phyloP scores from a whole-genome alignment of 768 basidiomycete genomes.

The Agrocybe pediades region DNA sequence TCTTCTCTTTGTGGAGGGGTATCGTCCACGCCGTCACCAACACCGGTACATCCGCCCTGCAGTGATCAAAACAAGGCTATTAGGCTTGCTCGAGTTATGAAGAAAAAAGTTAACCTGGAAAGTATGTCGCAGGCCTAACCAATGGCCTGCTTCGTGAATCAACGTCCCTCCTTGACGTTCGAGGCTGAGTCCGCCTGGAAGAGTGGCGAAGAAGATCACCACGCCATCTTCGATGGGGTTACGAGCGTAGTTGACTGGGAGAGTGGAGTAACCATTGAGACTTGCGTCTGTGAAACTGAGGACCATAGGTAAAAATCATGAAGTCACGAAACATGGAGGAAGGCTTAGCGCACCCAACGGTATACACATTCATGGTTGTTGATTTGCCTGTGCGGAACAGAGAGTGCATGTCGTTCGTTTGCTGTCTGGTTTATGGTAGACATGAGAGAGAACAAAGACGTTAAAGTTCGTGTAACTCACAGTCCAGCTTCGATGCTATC shows the following conservation, averaged over 20 bases:
- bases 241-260: conserved; percentile 40
- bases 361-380: conserved; percentile 38
- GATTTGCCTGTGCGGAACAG: conserved; percentile 40
- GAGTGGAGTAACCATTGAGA: conserved; percentile 48
- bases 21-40: conserved; percentile 44
- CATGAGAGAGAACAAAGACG: neutral
- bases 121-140: conserved; percentile 51
- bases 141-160: conserved; percentile 53
- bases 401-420: conserved; percentile 35
- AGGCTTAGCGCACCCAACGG: conserved; percentile 24
- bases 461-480: conserved; percentile 15
- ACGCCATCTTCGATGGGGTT: conserved; percentile 47
- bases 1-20: conserved; percentile 40
- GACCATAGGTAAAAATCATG: conserved; percentile 5
- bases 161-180: conserved; percentile 48
- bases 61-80: neutral
- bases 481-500: conserved; percentile 30
- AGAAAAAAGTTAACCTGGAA: conserved; percentile 32
- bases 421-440: conserved; percentile 16
- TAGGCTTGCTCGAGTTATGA: neutral
- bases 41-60: conserved; percentile 31
- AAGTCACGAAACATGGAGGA: conserved; percentile 7
- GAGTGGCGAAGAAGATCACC: conserved; percentile 35
- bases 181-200: conserved; percentile 39
- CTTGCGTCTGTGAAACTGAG: conserved; percentile 24